Conservation (phyloP, 306 rosid genomes). For the Senna tora region DNA sequence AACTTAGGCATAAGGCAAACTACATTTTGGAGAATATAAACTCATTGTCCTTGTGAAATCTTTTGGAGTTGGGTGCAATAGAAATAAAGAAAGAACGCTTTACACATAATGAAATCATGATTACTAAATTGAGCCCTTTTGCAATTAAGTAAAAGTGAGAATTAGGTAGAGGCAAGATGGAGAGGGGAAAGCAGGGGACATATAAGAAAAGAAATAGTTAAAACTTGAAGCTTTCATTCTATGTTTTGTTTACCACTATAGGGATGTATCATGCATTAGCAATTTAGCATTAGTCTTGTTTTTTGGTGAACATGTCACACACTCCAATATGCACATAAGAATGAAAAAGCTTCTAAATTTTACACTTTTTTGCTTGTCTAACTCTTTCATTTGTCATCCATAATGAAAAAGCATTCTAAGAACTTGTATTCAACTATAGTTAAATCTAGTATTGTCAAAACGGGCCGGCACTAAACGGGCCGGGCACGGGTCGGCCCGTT, state of each 20-base stretch:
- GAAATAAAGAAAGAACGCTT: conserved; percentile 25
- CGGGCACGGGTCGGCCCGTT: no score
- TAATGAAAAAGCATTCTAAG: no score
- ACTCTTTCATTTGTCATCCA: no score
- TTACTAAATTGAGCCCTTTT: not conserved
- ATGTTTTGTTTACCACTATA: no score
- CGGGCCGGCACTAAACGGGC: no score
- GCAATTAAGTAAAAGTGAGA: not conserved
- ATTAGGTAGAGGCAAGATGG: not conserved
- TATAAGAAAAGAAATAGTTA: not conserved
- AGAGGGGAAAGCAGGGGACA: not conserved
- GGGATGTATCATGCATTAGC: not conserved
- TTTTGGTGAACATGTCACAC: not conserved
- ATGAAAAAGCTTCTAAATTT: no score
- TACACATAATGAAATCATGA: conserved; percentile 36
- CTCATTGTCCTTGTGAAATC: not conserved
- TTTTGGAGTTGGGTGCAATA: conserved; percentile 20
- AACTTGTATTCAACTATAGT: no score
- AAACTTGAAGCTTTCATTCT: no score
- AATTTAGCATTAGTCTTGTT: not conserved
- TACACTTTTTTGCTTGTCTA: no score
- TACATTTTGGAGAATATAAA: not conserved
- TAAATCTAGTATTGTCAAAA: no score
- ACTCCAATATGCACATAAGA: not conserved
- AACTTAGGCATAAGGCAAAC: not conserved